Conservation (phyloP, 768 basidiomycete genomes). For the Mycena epipterygia region DNA sequence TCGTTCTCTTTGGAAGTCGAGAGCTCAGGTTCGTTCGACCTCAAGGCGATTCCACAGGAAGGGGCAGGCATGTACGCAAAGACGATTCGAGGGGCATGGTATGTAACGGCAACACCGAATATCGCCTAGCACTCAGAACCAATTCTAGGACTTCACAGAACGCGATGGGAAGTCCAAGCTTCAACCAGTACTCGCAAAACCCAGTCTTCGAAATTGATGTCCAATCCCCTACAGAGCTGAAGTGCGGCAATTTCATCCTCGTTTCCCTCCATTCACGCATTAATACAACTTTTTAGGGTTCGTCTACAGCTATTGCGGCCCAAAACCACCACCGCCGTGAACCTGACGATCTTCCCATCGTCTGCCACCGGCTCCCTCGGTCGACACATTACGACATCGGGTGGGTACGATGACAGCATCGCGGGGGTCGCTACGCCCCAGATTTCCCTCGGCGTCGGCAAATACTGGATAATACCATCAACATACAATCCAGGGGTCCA, state of each 20-base stretch:
- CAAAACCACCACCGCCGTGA: slow-evolving; percentile 62
- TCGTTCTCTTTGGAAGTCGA: slow-evolving; percentile 75
- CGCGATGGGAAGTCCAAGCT: slow-evolving; percentile 80
- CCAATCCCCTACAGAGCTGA: slow-evolving; percentile 65
- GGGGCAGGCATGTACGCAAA: slow-evolving; percentile 93
- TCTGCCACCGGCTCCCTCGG: slow-evolving; percentile 46
- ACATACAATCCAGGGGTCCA: slow-evolving; percentile 75
- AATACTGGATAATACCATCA: slow-evolving; percentile 81
- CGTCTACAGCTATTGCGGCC: slow-evolving; percentile 74
- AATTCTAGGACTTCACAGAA: slow-evolving; percentile 59
- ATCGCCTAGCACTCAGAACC: neutral
- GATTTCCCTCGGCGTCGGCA: slow-evolving; percentile 67
- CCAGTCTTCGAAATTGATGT: slow-evolving; percentile 77
- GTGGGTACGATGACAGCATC: slow-evolving; percentile 81
- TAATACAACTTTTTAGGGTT: slow-evolving; percentile 59
- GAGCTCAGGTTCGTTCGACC: slow-evolving; percentile 70
- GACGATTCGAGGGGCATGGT: slow-evolving; percentile 82
- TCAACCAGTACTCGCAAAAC: slow-evolving; percentile 73
- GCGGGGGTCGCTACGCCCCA: slow-evolving; percentile 78
- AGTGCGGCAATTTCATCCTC: slow-evolving; percentile 56
- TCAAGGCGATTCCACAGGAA: slow-evolving; percentile 82
- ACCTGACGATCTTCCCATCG: slow-evolving; percentile 70
- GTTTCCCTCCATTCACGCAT: neutral
- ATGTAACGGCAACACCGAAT: slow-evolving; percentile 35
- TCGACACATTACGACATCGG: slow-evolving; percentile 74